Conservation (phyloP, 1,284 basidiomycete genomes). For the Boletus hoseneyae region DNA sequence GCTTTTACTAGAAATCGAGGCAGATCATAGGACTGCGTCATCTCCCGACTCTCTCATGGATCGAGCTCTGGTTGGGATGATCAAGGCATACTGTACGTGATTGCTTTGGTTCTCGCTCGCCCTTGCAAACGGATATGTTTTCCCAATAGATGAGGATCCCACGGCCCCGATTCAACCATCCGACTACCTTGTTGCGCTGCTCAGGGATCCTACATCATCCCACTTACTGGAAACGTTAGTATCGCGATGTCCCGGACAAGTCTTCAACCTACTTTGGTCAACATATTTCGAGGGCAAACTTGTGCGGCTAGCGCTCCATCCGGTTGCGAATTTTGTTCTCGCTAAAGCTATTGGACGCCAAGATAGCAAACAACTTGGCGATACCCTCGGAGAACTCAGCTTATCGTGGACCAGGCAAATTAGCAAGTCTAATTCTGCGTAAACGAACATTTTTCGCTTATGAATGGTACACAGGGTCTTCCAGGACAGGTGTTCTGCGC, state of each 20-base stretch:
- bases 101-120: background rate
- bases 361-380: conserved; percentile 50
- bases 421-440: conserved; percentile 42
- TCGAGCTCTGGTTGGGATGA: conserved; percentile 73
- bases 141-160: conserved; percentile 36
- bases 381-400: conserved; percentile 57
- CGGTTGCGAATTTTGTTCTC: conserved; percentile 89
- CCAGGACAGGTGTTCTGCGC: conserved; percentile 64
- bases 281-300: conserved; percentile 76
- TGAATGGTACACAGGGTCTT: conserved; percentile 39
- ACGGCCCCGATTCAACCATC: conserved; percentile 45
- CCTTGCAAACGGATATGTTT: conserved; percentile 3
- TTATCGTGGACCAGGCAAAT: conserved; percentile 50
- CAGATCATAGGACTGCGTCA: conserved; percentile 57
- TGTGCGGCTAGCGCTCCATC: conserved; percentile 72
- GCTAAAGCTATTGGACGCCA: conserved; percentile 71
- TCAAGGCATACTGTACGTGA: conserved; percentile 61
- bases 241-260: conserved; percentile 51
- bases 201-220: conserved; percentile 83
- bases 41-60: conserved; percentile 77
- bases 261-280: conserved; percentile 71
- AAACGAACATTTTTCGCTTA: conserved; percentile 1
- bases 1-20: conserved; percentile 80
- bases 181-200: conserved; percentile 75
- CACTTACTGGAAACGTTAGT: conserved; percentile 83